Conservation (phyloP, 169 alveolate genomes). For the Babesia bigemina region DNA sequence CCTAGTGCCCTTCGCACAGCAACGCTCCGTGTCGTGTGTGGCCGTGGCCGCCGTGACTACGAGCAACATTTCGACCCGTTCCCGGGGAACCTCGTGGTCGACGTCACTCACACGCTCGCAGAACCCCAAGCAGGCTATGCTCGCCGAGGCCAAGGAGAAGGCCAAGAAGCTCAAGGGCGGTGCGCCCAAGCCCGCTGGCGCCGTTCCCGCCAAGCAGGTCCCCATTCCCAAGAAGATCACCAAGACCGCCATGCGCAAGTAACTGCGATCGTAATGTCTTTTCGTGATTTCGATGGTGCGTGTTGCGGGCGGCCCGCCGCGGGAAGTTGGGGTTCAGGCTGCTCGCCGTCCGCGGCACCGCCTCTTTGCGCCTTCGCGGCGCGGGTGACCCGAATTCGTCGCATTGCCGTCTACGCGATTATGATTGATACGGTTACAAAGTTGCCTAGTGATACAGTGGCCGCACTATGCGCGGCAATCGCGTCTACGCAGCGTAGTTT, state of each 20-base stretch:
- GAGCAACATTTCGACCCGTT: slow-evolving; percentile 7
- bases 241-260: slow-evolving; percentile 49
- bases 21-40: slow-evolving; percentile 20
- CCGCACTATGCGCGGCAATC: too few relatives aligned
- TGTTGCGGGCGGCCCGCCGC: neutral
- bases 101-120: slow-evolving; percentile 4
- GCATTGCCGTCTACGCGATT: too few relatives aligned
- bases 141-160: slow-evolving; percentile 68
- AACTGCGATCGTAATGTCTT: slow-evolving; percentile 20
- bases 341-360: too few relatives aligned
- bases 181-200: slow-evolving; percentile 30
- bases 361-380: too few relatives aligned
- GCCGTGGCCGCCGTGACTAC: slow-evolving; percentile 7
- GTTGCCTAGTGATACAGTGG: too few relatives aligned
- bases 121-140: slow-evolving; percentile 56
- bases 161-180: slow-evolving; percentile 55
- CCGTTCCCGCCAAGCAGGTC: slow-evolving; percentile 30
- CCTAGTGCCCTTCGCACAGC: slow-evolving; percentile 46
- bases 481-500: neutral
- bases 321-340: too few relatives aligned
- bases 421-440: too few relatives aligned
- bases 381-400: too few relatives aligned
- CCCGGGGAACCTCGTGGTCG: too few relatives aligned
- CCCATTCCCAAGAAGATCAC: slow-evolving; percentile 53
- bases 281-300: neutral